Evolutionary conservation across 805 yeast species (phyloP), one percentile per base, ranked within the genome.

Genomic region (Scheffersomyces amazonensis): DNA sequence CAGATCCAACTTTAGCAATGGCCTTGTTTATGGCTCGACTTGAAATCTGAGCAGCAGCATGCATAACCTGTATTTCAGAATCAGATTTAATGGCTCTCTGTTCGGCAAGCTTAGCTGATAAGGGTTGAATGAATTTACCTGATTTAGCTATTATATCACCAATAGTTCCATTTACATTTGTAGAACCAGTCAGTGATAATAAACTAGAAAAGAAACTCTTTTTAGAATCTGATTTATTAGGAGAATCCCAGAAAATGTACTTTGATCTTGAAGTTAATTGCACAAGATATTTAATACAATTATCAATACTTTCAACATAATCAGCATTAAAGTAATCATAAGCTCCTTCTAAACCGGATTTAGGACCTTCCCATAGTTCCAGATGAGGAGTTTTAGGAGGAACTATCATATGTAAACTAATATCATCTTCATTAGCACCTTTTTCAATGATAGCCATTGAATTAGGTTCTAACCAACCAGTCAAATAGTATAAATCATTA

Each of bases 341-440:
- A 0, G 83, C 96, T 12, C 95, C 96, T 34, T 81, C 78, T 3
- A 81, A 73, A 1, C 99, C 99, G 13, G 95, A 83, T 50, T 95
- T 76, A 31, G 78, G 82, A 10, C 99, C 99, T 50, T 91, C 97
- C 99, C 99, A 93, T 46, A 83, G 78, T 62, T 93, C 99, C 16
- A 76, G 78, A 34, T 70, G 71, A 5, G 79, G 75, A 54, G 90
- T 85, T 55, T 84, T 83, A 12, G 88, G 89, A 2, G 89, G 96
- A 2, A 91, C 96, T 35, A 89, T 65, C 83, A 93, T 75, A 49
- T 87, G 91, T 47, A 86, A 76, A 7, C 74, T 57, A 24, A 78
- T 69, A 35, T 79, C 76, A 9, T 48, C 48, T n/a, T 74, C 64
- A 41, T 72, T 62, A 37, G 70, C 69, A 24, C 66, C 62, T 30